A percentile compares a stretch with the other conserved stretches of the same genome.
phyloP scores from a whole-genome alignment of 2,329 filamentous ascomycete species.

The Sclerotinia spermophila region DNA sequence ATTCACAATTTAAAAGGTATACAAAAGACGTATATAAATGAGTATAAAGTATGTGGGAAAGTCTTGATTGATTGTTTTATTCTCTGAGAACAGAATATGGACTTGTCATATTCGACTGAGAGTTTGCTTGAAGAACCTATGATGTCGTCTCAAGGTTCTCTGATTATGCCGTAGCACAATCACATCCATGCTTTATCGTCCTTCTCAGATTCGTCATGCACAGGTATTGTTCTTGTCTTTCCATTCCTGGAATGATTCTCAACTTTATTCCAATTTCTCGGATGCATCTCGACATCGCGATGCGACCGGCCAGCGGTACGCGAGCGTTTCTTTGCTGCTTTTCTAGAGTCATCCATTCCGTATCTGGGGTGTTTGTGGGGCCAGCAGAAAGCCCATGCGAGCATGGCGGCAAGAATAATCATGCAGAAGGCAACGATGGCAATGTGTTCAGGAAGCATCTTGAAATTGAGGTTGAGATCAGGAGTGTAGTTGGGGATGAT shows the following conservation, averaged over 20 bases:
- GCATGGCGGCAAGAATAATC: background rate
- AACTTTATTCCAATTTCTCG: background rate
- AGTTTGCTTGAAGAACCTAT: background rate
- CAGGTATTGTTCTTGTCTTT: background rate
- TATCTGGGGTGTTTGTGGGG: constrained; percentile 2
- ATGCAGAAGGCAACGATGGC: constrained; percentile 12
- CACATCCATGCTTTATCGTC: background rate
- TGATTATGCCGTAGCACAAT: constrained; percentile 1
- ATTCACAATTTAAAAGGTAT: background rate
- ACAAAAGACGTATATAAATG: no score
- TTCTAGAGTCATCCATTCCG: background rate
- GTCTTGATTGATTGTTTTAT: background rate
- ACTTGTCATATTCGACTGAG: background rate
- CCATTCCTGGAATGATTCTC: background rate
- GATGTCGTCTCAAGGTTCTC: background rate
- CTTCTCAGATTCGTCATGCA: background rate
- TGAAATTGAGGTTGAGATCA: background rate
- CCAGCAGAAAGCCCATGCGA: constrained; percentile 11
- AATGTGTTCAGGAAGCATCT: background rate
- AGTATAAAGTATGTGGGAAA: background rate
- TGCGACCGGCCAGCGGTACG: constrained; percentile 11
- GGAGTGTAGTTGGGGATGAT: background rate
- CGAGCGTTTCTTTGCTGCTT: constrained; percentile 1
- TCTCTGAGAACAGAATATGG: background rate
- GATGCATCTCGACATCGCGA: constrained; percentile 11